phyloP scores from a whole-genome alignment of 345 rosid species.

The Angophora floribunda region DNA sequence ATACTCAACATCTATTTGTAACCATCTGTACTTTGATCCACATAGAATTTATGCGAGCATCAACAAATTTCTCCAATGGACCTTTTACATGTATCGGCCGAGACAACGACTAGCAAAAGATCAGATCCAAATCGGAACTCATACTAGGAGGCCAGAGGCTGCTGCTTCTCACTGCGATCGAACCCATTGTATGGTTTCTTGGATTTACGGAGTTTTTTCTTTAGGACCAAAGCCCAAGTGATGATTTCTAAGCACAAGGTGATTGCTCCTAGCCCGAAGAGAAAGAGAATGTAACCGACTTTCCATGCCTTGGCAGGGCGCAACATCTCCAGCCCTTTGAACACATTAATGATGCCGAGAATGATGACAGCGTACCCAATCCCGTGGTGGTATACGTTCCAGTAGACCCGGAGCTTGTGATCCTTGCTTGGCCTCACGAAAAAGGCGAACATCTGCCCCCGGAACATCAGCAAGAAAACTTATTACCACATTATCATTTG shows the following conservation, averaged over 20 bases:
- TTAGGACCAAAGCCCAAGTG: slow-evolving; percentile 65
- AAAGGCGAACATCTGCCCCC: slow-evolving; percentile 33
- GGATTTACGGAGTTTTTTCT: slow-evolving; percentile 37
- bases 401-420: slow-evolving; percentile 59
- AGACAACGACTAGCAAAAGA: not conserved
- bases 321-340: slow-evolving; percentile 64
- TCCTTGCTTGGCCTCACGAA: slow-evolving; percentile 72
- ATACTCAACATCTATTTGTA: not conserved
- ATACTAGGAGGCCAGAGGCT: slow-evolving; percentile 3
- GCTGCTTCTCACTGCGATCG: slow-evolving; percentile 19
- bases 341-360: slow-evolving; percentile 61
- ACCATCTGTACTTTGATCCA: not conserved
- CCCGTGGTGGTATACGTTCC: slow-evolving; percentile 81
- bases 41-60: not conserved
- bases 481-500: not conserved
- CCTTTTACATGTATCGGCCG: not conserved
- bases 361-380: slow-evolving; percentile 50
- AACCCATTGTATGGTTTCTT: slow-evolving; percentile 36
- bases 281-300: slow-evolving; percentile 29
- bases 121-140: not conserved
- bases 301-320: slow-evolving; percentile 45
- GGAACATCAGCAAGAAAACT: not conserved
- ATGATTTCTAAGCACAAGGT: slow-evolving; percentile 48
- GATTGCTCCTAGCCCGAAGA: slow-evolving; percentile 39
- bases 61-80: not conserved